Percentiles rank a stretch among this genome's conserved stretches.
These are phyloP conservation scores for Populus trichocarpa DNA, from an alignment of 441 rosid species.

Conservation along the genomic window DNA sequence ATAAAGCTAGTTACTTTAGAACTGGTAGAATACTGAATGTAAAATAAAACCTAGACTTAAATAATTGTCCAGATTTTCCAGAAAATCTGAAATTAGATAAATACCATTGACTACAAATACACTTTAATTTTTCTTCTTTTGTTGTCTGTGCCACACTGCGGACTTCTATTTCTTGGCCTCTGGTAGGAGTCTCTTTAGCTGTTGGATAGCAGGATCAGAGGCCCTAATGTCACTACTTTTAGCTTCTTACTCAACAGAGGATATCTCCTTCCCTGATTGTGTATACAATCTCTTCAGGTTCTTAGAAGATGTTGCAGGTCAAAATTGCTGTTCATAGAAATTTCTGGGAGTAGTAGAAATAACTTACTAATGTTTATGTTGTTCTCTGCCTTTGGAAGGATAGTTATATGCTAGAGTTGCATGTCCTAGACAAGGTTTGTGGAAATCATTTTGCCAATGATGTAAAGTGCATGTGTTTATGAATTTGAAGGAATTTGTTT, in stretches of 20 bases:
- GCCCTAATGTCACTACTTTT: neutral
- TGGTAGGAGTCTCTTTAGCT: neutral
- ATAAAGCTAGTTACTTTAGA: neutral
- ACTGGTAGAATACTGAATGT: neutral
- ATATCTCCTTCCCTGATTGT: too few relatives aligned
- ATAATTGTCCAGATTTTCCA: neutral
- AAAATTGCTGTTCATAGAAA: neutral
- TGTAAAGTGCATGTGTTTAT: neutral
- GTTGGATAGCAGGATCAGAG: neutral
- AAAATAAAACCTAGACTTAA: neutral
- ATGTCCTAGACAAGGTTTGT: neutral
- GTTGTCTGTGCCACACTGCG: neutral
- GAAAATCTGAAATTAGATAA: too few relatives aligned
- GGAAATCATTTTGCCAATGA: neutral
- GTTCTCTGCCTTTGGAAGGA: neutral
- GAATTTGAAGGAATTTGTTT: neutral
- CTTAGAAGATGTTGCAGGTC: neutral
- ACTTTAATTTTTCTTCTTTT: neutral
- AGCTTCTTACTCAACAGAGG: neutral
- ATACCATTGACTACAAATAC: too few relatives aligned
- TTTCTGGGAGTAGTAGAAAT: neutral
- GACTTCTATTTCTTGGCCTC: neutral
- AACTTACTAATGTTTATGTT: neutral
- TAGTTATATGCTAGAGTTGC: neutral
- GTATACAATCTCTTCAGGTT: neutral